Evolutionary conservation across 2,329 filamentous ascomycete species (phyloP), one percentile per base, ranked within the genome.

Genomic region (Fusarium bactridioides): DNA sequence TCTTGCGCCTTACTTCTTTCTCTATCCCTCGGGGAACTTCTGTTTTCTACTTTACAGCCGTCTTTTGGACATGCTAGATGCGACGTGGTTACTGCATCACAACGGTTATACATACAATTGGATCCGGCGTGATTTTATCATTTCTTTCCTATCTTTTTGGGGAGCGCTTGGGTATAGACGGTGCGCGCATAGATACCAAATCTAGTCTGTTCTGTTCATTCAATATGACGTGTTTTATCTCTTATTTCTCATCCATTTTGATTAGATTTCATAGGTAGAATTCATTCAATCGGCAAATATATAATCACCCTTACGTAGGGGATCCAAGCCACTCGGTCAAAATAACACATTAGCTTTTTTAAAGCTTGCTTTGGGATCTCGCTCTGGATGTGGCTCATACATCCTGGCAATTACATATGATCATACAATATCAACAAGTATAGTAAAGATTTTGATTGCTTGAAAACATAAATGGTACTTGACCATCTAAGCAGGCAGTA

Each of bases 141-240:
- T 33, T 33, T 23, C 16, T 23, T 33, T 23, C 15, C 8, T 33
- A 23, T 54, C 62, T 57, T 56, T 69, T 58, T 23, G 35, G 65
- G 67, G 64, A 65, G 60, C 66, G 72, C 48, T 67, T 70, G 64
- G 73, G 55, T 59, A 78, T 78, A 78, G 76, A 78, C 74, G 76
- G 61, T 72, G 60, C 71, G 74, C 73, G 72, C 63, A 78, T 78
- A 78, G 76, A 78, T 78, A 78, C 76, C 76, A 78, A 76, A 74
- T 67, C 67, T 51, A 77, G 66, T 75, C 59, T 60, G 63, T 61
- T 59, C 55, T 68, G 33, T 44, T 64, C 18, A 27, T 63, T 60
- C 27, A 16, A 62, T 45, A 47, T 50, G 47, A 29, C 23, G 18
- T 58, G 56, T 59, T n/a, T 61, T 35, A 27, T 50, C 25, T 54